Percentiles rank a stretch among this genome's conserved stretches.
Conservation (phyloP, 345 rosid genomes). For the Eucalyptus coolabah region DNA sequence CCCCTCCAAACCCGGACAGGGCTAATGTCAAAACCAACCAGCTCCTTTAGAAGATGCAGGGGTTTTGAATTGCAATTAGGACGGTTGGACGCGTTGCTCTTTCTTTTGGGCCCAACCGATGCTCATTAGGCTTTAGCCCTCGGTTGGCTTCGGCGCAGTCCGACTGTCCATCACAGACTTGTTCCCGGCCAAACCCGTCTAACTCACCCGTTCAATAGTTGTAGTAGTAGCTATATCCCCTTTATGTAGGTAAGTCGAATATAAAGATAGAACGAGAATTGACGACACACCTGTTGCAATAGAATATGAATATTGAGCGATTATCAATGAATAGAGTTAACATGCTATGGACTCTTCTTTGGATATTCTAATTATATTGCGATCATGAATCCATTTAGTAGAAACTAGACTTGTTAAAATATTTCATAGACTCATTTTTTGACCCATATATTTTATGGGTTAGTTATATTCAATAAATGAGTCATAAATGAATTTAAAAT, state of each 20-base stretch:
- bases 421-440: no score
- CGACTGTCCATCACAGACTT: fast-evolving
- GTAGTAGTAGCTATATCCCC: background rate
- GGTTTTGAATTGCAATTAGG: background rate
- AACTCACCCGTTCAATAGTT: background rate
- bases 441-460: no score
- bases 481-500: no score
- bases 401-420: no score
- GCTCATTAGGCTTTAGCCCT: background rate
- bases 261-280: background rate
- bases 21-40: background rate
- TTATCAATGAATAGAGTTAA: background rate
- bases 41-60: background rate
- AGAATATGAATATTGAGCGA: background rate
- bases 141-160: background rate
- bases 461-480: background rate
- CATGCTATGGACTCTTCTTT: background rate
- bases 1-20: background rate
- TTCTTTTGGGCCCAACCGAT: background rate
- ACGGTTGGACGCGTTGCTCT: background rate
- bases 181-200: background rate
- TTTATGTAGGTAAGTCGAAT: background rate
- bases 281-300: background rate
- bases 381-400: background rate
- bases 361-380: background rate